phyloP scores from a whole-genome alignment of 441 rosid species.

The Brassica hybrid region DNA sequence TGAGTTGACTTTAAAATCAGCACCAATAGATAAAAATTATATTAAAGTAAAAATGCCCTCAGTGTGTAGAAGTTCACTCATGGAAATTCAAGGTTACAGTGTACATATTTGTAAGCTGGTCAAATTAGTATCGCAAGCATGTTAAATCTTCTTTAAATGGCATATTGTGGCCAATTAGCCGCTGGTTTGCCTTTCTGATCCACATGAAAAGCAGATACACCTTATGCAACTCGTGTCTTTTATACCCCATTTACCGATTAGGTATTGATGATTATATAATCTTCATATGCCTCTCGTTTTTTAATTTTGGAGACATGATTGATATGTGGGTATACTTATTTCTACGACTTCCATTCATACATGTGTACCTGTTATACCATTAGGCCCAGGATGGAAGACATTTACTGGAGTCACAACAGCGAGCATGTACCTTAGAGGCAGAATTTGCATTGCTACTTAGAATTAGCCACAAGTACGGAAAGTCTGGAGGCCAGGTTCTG shows the following conservation, averaged over 20 bases:
- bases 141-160: slow-evolving; percentile 6
- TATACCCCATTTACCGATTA: slow-evolving; percentile 1
- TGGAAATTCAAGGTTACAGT: neutral
- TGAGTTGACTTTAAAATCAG: slow-evolving; percentile 12
- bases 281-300: slow-evolving; percentile 14
- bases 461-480: slow-evolving; percentile 92
- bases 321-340: slow-evolving; percentile 20
- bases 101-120: slow-evolving; percentile 1
- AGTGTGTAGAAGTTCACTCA: slow-evolving; percentile 9
- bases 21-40: neutral
- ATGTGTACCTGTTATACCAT: slow-evolving; percentile 23
- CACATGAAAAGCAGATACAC: slow-evolving; percentile 7
- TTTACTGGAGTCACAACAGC: slow-evolving; percentile 82
- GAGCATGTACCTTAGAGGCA: slow-evolving; percentile 90
- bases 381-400: slow-evolving; percentile 65
- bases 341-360: slow-evolving; percentile 16
- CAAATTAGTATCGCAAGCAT: slow-evolving; percentile 10
- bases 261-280: neutral
- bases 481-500: slow-evolving; percentile 91
- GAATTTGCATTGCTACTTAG: slow-evolving; percentile 83
- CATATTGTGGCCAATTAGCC: slow-evolving; percentile 19
- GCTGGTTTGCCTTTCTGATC: slow-evolving; percentile 23
- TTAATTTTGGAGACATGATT: neutral
- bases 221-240: neutral
- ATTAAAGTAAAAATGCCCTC: slow-evolving; percentile 4